Evolutionary conservation across 78 protist genomes (phyloP), one percentile per base, ranked within the genome.

Genomic region (Dictyostelium discoideum): DNA sequence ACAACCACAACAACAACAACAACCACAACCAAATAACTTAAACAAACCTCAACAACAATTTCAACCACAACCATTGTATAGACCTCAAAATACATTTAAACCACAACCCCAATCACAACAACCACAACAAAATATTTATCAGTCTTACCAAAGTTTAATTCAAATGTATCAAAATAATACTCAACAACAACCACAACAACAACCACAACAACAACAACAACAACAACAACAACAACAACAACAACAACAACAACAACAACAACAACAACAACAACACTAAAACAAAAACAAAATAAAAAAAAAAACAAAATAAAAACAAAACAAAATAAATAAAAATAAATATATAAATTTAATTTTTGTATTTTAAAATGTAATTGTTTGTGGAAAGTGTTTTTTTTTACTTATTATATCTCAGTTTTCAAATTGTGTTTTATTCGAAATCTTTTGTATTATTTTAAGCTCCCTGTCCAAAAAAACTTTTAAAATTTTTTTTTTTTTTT

Each of bases 51-150:
- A n/a, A n/a, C 81, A 74, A 74, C 20, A 74, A 74, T 54, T 54
- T 16, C 65, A 54, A 10, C 81, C 48, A 39, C 83, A 76, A 39
- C 83, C 29, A 76, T 18, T 39, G 48, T 76, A 39, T 76, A 76
- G 48, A 29, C 42, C 77, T 46, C 81, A 46, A 40, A 16, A 85
- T 40, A 83, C 72, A 69, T 44, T 20, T 32, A 24, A 24, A 22
- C 65, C n/a, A 85, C 24, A 85, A 50, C 37, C 67, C 18, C 29
- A 32, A 18, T 72, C 77, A 76, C 3, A 76, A 6, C 29, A 32
- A 76, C 26, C 22, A 26, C 92, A 67, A 89, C 94, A 79, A 89
- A 54, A 89, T 65, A 20, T 82, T 82, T 40, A 54, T 29, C 60
- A 82, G 32, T 14, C 29, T 50, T 46, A 76, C 26, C 50, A 88